phyloP scores from a whole-genome alignment of 208 protist species.

The Porcisia deanei region DNA sequence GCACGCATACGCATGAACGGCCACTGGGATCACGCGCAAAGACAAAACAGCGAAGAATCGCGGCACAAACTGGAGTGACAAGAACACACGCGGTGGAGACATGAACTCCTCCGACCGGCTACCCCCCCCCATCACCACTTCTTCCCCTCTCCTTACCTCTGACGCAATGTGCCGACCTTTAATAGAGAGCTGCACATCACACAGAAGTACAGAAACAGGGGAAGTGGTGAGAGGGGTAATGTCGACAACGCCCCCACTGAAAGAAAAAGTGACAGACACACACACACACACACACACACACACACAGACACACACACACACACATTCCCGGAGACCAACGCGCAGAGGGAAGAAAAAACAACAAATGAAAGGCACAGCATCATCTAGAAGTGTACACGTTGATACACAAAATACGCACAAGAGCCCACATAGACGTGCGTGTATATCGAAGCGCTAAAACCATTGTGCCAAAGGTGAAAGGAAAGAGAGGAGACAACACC shows the following conservation, averaged over 20 bases:
- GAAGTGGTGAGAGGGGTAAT: not conserved
- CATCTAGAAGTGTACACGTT: not conserved
- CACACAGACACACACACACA: not conserved
- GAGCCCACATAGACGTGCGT: not conserved
- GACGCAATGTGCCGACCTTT: not conserved
- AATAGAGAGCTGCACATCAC: not conserved
- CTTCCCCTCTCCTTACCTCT: not conserved
- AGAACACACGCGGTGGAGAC: not conserved
- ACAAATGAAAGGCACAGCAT: slow-evolving; percentile 4
- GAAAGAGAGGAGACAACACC: too few species aligned
- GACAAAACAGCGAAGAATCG: not conserved
- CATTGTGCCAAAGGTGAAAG: too few species aligned
- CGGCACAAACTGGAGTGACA: not conserved
- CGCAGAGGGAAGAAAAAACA: not conserved
- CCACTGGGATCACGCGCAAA: not conserved
- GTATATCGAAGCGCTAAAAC: too few species aligned
- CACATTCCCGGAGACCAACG: not conserved
- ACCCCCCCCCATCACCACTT: not conserved
- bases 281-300: not conserved
- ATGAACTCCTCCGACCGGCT: not conserved
- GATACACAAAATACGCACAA: not conserved
- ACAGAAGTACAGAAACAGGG: not conserved
- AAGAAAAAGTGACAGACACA: not conserved
- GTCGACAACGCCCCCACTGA: not conserved
- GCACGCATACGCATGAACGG: not conserved